Percentiles rank a stretch among this genome's conserved stretches.
phyloP scores from a whole-genome alignment of 495 filamentous ascomycete species.

The Aspergillus incahuasiensis region DNA sequence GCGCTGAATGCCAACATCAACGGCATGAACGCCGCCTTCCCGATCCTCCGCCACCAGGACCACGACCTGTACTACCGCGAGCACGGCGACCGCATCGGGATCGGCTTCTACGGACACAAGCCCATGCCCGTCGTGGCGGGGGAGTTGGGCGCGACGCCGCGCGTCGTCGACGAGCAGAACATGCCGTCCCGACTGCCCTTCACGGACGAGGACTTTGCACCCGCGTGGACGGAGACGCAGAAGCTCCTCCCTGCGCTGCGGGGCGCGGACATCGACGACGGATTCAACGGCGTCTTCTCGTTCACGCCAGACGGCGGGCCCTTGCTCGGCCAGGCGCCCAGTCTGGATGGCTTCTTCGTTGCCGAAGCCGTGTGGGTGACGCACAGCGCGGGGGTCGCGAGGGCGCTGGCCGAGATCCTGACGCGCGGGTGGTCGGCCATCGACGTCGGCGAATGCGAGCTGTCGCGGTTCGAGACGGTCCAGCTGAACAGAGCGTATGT shows the following conservation, averaged over 20 bases:
- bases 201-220: constrained; percentile 44
- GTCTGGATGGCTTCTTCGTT: constrained; percentile 48
- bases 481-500: constrained; percentile 42
- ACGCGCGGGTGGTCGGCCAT: constrained; percentile 42
- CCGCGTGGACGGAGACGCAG: constrained; percentile 43
- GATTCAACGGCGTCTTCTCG: constrained; percentile 51
- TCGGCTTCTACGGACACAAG: constrained; percentile 50
- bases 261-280: constrained; percentile 39
- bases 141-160: constrained; percentile 35
- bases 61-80: constrained; percentile 52
- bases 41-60: constrained; percentile 49
- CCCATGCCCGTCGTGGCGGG: constrained; percentile 47
- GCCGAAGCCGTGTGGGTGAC: constrained; percentile 55
- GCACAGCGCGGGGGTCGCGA: constrained; percentile 49
- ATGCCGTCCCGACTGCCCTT: constrained; percentile 51
- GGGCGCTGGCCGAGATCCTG: constrained; percentile 44
- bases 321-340: constrained; percentile 42
- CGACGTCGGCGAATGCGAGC: constrained; percentile 45
- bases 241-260: constrained; percentile 40
- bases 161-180: constrained; percentile 44
- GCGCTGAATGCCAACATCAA: constrained; percentile 30
- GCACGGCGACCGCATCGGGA: constrained; percentile 48
- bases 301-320: constrained; percentile 51
- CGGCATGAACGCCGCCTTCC: constrained; percentile 36
- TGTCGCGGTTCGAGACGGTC: constrained; percentile 47